phyloP scores from a whole-genome alignment of 441 rosid genomes.

The Adansonia gregorii region DNA sequence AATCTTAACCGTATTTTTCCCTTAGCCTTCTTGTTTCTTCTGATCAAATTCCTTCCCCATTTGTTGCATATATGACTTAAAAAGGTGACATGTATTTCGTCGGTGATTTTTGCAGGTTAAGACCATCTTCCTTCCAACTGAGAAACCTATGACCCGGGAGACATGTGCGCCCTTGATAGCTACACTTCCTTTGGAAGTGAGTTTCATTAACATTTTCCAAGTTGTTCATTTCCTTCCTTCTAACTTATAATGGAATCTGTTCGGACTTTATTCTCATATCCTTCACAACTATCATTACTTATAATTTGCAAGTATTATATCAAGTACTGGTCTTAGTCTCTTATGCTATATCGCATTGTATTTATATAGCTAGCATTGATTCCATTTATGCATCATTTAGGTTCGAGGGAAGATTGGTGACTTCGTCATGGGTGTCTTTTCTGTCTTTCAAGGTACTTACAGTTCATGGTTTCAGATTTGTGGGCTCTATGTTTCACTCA shows the following conservation, averaged over 20 bases:
- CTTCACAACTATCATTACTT: neutral
- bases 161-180: conserved; percentile 88
- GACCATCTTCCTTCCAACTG: conserved; percentile 65
- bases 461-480: conserved; percentile 20
- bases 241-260: neutral
- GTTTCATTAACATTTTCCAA: conserved; percentile 25
- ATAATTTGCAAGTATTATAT: conserved; percentile 3
- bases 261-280: neutral
- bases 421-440: conserved; percentile 71
- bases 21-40: conserved; percentile 15
- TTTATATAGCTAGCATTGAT: conserved; percentile 28
- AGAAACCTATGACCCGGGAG: conserved; percentile 60
- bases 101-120: conserved; percentile 59
- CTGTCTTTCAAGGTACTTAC: conserved; percentile 76
- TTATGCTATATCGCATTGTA: conserved; percentile 10
- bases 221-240: neutral
- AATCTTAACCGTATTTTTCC: neutral
- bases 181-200: conserved; percentile 87
- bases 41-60: neutral
- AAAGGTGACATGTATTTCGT: conserved; percentile 17
- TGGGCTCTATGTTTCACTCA: conserved; percentile 24
- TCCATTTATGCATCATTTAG: conserved; percentile 39
- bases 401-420: conserved; percentile 72
- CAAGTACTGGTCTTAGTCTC: conserved; percentile 12
- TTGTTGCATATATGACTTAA: neutral